Evolutionary conservation across 1,284 basidiomycete species (phyloP).

Genomic region (Veloboletus limbatus): DNA sequence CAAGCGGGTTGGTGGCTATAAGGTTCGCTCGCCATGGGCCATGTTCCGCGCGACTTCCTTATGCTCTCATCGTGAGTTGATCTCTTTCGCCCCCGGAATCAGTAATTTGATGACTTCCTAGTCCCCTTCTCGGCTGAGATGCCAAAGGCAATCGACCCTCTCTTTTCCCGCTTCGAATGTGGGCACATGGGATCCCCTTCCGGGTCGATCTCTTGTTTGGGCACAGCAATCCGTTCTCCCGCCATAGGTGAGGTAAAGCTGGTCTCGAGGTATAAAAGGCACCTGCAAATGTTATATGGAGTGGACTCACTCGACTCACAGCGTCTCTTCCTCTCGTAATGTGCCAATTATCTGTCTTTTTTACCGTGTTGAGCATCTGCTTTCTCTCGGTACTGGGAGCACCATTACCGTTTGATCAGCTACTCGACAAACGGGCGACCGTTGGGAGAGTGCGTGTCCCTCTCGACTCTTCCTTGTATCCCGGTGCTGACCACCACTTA

Average conservation of each 20-base stretch:
- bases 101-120: slow-evolving; percentile 19
- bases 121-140: slow-evolving; percentile 20
- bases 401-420: slow-evolving; percentile 39
- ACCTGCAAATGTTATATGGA: slow-evolving; percentile 9
- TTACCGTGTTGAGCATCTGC: slow-evolving; percentile 44
- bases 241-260: slow-evolving; percentile 33
- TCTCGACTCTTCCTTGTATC: background rate
- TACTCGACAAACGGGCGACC: slow-evolving; percentile 48
- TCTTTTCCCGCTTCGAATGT: slow-evolving; percentile 19
- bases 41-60: slow-evolving; percentile 22
- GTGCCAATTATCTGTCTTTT: slow-evolving; percentile 39
- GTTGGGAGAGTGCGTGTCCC: slow-evolving; percentile 43
- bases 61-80: slow-evolving; percentile 18
- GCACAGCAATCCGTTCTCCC: slow-evolving; percentile 24
- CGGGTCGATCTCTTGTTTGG: slow-evolving; percentile 25
- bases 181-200: slow-evolving; percentile 29
- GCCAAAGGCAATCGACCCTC: slow-evolving; percentile 23
- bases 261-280: slow-evolving; percentile 25
- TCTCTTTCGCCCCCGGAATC: slow-evolving; percentile 15
- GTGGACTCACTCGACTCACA: slow-evolving; percentile 1
- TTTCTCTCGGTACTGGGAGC: slow-evolving; percentile 43
- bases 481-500: slow-evolving; percentile 9
- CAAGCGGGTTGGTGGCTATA: slow-evolving; percentile 10
- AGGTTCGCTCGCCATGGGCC: slow-evolving; percentile 9
- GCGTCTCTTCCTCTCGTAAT: slow-evolving; percentile 26